A percentile compares a stretch with the other conserved stretches of the same genome.
phyloP scores from a whole-genome alignment of 2,329 filamentous ascomycete species.

The Phialophora chinensis region DNA sequence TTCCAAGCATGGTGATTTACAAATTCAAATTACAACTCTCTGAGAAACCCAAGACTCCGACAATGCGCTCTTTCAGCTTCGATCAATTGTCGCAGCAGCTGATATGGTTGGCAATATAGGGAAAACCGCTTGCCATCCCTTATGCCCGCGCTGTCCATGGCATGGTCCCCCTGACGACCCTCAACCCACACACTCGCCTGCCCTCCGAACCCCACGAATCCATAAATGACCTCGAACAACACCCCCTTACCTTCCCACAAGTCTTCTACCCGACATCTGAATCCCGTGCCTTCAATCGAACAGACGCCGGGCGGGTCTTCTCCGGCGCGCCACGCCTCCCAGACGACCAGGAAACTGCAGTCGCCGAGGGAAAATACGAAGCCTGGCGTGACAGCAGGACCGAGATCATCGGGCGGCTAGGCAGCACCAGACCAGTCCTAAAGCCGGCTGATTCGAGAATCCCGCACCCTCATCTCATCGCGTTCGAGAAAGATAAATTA shows the following conservation, averaged over 20 bases:
- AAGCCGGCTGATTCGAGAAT: slow-evolving; percentile 68
- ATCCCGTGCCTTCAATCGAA: slow-evolving; percentile 68
- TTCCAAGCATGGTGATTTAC: slow-evolving; percentile 71
- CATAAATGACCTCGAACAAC: slow-evolving; percentile 68
- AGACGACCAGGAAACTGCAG: slow-evolving; percentile 45
- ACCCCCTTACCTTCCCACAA: slow-evolving; percentile 60
- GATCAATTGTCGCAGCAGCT: not conserved
- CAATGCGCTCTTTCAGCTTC: not conserved
- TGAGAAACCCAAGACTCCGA: slow-evolving; percentile 55
- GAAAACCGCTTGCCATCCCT: slow-evolving; percentile 74
- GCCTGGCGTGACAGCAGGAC: slow-evolving; percentile 42
- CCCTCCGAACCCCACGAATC: slow-evolving; percentile 59
- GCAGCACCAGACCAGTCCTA: slow-evolving; percentile 56
- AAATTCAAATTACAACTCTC: slow-evolving; percentile 78
- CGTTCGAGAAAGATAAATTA: slow-evolving; percentile 54
- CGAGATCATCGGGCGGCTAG: slow-evolving; percentile 52
- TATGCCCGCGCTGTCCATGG: slow-evolving; percentile 76
- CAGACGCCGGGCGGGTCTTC: slow-evolving; percentile 69
- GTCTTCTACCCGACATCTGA: slow-evolving; percentile 69
- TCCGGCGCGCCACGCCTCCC: slow-evolving; percentile 51
- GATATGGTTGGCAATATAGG: slow-evolving; percentile 57
- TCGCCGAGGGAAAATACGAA: slow-evolving; percentile 40
- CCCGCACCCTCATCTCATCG: slow-evolving; percentile 65
- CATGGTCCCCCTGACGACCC: slow-evolving; percentile 77
- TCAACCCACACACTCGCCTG: slow-evolving; percentile 47